These are phyloP conservation scores for Myriosclerotinia duriaeana DNA, from an alignment of 2,329 filamentous ascomycete species.

Conservation along the genomic window DNA sequence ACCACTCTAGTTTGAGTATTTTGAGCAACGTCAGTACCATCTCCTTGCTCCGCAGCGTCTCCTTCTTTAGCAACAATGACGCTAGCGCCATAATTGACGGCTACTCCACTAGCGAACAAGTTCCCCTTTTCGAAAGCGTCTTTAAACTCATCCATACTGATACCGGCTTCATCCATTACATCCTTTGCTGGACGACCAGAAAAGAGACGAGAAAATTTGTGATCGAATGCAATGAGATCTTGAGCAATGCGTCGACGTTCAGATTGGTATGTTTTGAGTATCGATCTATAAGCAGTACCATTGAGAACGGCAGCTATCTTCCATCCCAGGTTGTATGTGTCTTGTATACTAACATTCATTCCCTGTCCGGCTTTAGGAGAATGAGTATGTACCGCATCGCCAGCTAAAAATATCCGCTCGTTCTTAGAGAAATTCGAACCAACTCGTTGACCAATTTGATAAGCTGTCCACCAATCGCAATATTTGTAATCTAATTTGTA, in stretches of 20 bases:
- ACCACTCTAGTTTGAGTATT: slow-evolving; percentile 53
- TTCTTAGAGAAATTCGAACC: slow-evolving; percentile 49
- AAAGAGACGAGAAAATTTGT: slow-evolving; percentile 56
- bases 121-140: slow-evolving; percentile 59
- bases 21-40: slow-evolving; percentile 51
- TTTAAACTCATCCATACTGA: slow-evolving; percentile 64
- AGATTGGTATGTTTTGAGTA: slow-evolving; percentile 60
- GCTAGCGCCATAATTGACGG: slow-evolving; percentile 58
- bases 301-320: slow-evolving; percentile 47
- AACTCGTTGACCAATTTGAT: slow-evolving; percentile 58
- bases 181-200: slow-evolving; percentile 54
- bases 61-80: slow-evolving; percentile 56
- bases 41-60: slow-evolving; percentile 46
- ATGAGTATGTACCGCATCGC: slow-evolving; percentile 54
- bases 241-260: slow-evolving; percentile 63
- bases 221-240: slow-evolving; percentile 65
- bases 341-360: slow-evolving; percentile 59
- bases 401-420: slow-evolving; percentile 53
- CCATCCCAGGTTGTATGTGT: slow-evolving; percentile 64
- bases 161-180: slow-evolving; percentile 47
- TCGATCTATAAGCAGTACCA: slow-evolving; percentile 47
- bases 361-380: slow-evolving; percentile 64
- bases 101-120: slow-evolving; percentile 57
- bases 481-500: slow-evolving; percentile 65
- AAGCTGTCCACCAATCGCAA: slow-evolving; percentile 63